Evolutionary conservation across 2,329 filamentous ascomycete genomes (phyloP), one percentile per base, ranked within the genome.

Genomic region (Aspergillus amoenus): DNA sequence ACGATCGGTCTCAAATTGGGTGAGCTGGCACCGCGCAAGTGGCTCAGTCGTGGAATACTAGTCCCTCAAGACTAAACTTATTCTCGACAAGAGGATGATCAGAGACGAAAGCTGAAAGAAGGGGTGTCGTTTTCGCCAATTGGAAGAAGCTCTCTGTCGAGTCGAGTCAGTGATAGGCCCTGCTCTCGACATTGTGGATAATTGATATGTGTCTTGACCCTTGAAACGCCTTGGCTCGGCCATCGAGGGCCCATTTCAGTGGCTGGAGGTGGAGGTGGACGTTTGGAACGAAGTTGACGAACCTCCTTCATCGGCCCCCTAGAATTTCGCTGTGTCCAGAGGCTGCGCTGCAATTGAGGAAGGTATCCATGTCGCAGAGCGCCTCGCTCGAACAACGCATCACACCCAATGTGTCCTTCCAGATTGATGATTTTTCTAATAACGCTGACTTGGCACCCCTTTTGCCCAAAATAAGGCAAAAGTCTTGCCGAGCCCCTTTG

Each of bases 181-280:
- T 46, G 27, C 5, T 43, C 42, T 46, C 44, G 43, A 32, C 37
- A 21, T 45, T 49, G 15, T n/a, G 18, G 17, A 27, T 41, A 17
- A 17, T 51, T 8, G 30, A 15, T 37, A n/a, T 37, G 34, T n/a
- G 4, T 37, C 34, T 37, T 37, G 18, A 45, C 32, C 48, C 53
- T 56, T 59, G 57, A 59, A 56, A 59, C 57, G 41, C 53, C 53
- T 59, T 59, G 49, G 57, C 57, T 56, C 45, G 22, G 37, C 32
- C 30, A 49, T 39, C 50, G 45, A 45, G 50, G 45, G 50, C 54
- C 8, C 15, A 32, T 8, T 30, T 55, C 11, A 46, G 40, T 54
- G 45, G 44, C 43, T 50, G 32, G 9, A 27, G 32, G 3, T 42
- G 8, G 39, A 18, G 24, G 3, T 37, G 5, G 44, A 15, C 37